Base-by-base conservation (phyloP, 192 early-diverging fungal genomes). In the Mortierella hygrophila region DNA sequence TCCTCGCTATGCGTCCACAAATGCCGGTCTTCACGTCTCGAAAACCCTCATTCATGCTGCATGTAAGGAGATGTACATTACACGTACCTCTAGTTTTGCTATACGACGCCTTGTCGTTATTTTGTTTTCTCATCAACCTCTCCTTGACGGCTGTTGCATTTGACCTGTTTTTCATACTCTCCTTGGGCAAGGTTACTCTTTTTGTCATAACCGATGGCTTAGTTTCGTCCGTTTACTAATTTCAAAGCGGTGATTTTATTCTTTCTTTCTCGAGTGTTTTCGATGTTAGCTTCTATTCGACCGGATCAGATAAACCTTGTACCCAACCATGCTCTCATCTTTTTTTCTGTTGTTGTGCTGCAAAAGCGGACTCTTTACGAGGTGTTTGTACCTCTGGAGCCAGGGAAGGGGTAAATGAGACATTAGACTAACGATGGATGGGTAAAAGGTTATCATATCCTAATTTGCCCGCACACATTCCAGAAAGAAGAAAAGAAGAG, bases 301-400 rank as follows among this genome's bases (percentile, higher is more conserved):
- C 60, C 60, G 60, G 60, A 65, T 65, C 60, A 32, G 60, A 65
- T 65, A 65, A 65, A 35, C 60, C 60, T 65, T 32, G 60, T 15
- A 29, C 11, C 6, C 38, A 23, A 15, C 9, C 60, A 65, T 65
- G 60, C 55, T 60, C 55, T 29, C 35, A 1, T 35, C 60, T 8
- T 29, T 13, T 29, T 32, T 29, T 32, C 32, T 57, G n/a, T 40
- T 40, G 38, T 40, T 29, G 23, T 65, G 9, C 26, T 65, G 60
- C 60, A 65, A 16, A 29, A 65, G 60, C 60, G 60, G 60, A 65
- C 60, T 60, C 60, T 26, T 32, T 29, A 65, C 7, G 60, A 29
- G 5, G 8, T 0, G 60, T 65, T n/a, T 65, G 60, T 65, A 65
- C 29, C 3, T 32, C 29, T 65, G 26, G 11, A 32, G 11, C 26